Evolutionary conservation across 1,139 yeast species (phyloP), one percentile per base, ranked within the genome.

Genomic region (Sugiyamaella grinbergsii): DNA sequence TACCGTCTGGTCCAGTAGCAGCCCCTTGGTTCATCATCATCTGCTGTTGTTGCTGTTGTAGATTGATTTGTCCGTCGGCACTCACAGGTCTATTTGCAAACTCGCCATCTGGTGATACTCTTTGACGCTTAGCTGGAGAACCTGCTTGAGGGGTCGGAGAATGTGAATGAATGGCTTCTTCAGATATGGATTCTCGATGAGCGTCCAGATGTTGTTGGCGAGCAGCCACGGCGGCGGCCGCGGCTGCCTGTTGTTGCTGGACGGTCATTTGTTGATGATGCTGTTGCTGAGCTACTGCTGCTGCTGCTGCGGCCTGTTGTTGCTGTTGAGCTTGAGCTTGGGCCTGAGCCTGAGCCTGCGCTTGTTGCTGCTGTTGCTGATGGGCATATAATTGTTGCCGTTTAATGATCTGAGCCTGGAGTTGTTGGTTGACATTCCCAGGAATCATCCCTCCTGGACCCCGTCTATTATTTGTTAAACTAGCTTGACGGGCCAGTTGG

Each of bases 91-190:
- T 53, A 15, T 42, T 50, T 20, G 60, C 57, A 49, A 62, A 65
- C 6, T 64, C 55, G 7, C 70, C 69, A 31, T 69, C 72, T 1
- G 73, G 72, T 11, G 72, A 67, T 13, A 69, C 55, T 7, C 72
- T 61, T 51, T 65, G 71, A 5, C 73, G 63, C 49, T 69, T 69
- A 11, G 70, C 60, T 1, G 72, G 72, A 8, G 71, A 68, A 5
- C 54, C 29, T 5, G 53, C 55, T 37, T 61, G 64, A 19, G 64
- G 64, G 13, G 64, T 59, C 20, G 67, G 66, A 2, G 66, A 59
- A 41, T 61, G 64, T 13, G 62, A 54, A 11, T 52, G 57, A 18
- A 53, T 55, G n/a, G 47, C 57, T 11, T 52, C 61, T 24, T 54
- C 60, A 29, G 50, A 59, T 22, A 55, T 53, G 23, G 59, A 58